Percentiles rank a stretch among this genome's conserved stretches.
Conservation (phyloP, 139 green algal genomes). For the Axilococcus clingmanii region DNA sequence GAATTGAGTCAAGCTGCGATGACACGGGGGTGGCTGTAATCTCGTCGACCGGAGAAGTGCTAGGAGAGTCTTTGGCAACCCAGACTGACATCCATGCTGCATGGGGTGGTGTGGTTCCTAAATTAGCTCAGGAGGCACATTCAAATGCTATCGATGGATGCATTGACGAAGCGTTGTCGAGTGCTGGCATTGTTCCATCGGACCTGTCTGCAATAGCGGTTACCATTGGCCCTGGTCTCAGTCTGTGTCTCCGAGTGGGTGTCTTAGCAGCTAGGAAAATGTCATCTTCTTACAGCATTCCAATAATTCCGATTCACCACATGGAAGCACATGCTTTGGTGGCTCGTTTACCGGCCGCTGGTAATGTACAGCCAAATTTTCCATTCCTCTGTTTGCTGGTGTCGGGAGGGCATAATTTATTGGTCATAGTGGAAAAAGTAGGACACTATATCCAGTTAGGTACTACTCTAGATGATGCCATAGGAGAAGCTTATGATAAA, state of each 20-base stretch:
- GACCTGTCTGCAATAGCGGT: conserved; percentile 80
- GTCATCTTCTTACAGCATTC: conserved; percentile 42
- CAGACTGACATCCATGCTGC: conserved; percentile 88
- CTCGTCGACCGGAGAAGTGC: conserved; percentile 47
- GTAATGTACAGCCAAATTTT: conserved; percentile 44
- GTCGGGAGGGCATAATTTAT: conserved; percentile 89
- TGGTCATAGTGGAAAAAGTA: conserved; percentile 79
- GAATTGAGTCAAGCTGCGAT: conserved; percentile 94
- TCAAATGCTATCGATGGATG: conserved; percentile 76
- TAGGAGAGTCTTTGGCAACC: conserved; percentile 64
- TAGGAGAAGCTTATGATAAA: conserved; percentile 83
- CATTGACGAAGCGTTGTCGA: conserved; percentile 58
- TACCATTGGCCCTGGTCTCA: conserved; percentile 88
- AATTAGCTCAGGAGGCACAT: conserved; percentile 82
- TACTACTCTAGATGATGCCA: conserved; percentile 83
- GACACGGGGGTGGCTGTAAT: conserved; percentile 91
- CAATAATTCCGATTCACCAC: conserved; percentile 87
- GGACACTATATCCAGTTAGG: conserved; percentile 86
- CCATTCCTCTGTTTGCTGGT: conserved; percentile 91
- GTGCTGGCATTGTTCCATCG: conserved; percentile 29
- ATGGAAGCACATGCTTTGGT: conserved; percentile 98
- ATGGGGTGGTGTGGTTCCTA: conserved; percentile 89
- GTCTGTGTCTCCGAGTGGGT: conserved; percentile 85
- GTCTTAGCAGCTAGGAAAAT: conserved; percentile 81
- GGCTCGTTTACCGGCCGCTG: conserved; percentile 34